Evolutionary conservation across 1,284 basidiomycete genomes (phyloP).

Genomic region (Microbotryum scabiosae): DNA sequence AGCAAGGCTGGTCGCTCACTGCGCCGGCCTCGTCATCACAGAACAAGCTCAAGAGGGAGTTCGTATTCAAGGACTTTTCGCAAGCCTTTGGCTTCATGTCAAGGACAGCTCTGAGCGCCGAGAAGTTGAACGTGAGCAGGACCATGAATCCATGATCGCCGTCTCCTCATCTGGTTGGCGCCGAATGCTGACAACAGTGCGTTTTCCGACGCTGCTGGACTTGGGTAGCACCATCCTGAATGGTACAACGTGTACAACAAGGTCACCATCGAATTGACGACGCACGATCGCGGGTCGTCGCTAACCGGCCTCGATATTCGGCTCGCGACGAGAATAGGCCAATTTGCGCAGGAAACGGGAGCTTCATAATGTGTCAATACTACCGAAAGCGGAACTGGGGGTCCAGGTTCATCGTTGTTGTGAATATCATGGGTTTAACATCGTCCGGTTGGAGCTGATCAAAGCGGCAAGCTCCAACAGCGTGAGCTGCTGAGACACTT

Average conservation of each 20-base stretch:
- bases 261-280: constrained; percentile 25
- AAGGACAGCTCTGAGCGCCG: constrained; percentile 22
- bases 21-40: too few species aligned
- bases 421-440: too few species aligned
- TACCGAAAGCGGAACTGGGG: too few species aligned
- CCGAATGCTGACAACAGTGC: background rate
- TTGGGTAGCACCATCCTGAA: constrained; percentile 27
- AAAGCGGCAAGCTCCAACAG: too few species aligned
- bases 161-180: background rate
- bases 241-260: constrained; percentile 29
- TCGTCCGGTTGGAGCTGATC: too few species aligned
- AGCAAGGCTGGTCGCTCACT: too few species aligned
- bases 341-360: background rate
- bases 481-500: too few species aligned
- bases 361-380: too few species aligned
- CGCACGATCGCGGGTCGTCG: constrained; percentile 20
- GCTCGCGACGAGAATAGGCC: constrained; percentile 17
- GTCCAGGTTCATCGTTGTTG: too few species aligned
- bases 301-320: constrained; percentile 27
- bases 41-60: constrained; percentile 1
- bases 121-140: constrained; percentile 25
- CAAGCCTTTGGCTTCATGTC: constrained; percentile 27
- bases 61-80: constrained; percentile 23
- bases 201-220: background rate
- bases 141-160: background rate